A percentile compares a stretch with the other conserved stretches of the same genome.
These are phyloP conservation scores for Trifolium pratense DNA, from an alignment of 306 rosid genomes.

Conservation along the genomic window DNA sequence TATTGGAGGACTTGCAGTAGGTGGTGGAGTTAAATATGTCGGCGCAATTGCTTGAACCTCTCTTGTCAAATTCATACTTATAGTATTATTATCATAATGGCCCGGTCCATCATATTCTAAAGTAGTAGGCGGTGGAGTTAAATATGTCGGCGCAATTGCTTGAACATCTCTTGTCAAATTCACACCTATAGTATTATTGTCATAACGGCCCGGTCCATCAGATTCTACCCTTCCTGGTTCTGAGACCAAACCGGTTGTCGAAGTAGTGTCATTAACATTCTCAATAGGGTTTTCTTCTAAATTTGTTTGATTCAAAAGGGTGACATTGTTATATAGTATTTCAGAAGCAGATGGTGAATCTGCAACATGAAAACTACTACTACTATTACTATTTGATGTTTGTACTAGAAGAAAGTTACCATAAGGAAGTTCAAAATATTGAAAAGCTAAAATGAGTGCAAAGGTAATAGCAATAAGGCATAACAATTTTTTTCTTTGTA, in stretches of 20 bases:
- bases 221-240: too few species aligned
- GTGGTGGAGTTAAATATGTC: background rate
- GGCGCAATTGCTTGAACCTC: background rate
- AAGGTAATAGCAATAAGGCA: slow-evolving; percentile 59
- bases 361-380: slow-evolving; percentile 39
- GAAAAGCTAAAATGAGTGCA: slow-evolving; percentile 58
- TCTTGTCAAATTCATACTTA: background rate
- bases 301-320: slow-evolving; percentile 45
- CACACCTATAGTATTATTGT: background rate
- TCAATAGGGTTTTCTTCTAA: slow-evolving; percentile 18
- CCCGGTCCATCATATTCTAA: too few species aligned
- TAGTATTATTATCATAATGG: background rate
- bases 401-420: slow-evolving; percentile 37
- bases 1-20: background rate
- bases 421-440: slow-evolving; percentile 60
- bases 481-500: slow-evolving; percentile 57
- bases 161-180: background rate
- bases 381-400: background rate
- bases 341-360: slow-evolving; percentile 41
- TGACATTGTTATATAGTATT: slow-evolving; percentile 13
- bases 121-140: background rate
- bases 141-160: background rate
- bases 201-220: too few species aligned
- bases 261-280: background rate
- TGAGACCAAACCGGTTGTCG: background rate